Evolutionary conservation across 2,329 filamentous ascomycete genomes (phyloP).

Genomic region (Corinectria fuckeliana): DNA sequence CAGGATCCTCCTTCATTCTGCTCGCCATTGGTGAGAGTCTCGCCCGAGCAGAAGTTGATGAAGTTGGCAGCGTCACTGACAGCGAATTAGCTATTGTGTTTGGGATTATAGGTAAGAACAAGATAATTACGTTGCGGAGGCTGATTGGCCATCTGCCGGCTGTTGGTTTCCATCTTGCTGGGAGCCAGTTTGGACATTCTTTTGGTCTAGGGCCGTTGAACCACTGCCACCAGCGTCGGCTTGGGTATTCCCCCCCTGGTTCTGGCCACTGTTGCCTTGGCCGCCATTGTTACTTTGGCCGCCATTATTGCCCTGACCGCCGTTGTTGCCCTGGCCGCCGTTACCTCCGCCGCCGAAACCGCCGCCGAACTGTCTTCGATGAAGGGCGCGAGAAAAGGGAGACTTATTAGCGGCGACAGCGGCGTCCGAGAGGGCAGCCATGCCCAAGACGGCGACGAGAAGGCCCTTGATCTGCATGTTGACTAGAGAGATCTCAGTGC

Average conservation of each 20-base stretch:
- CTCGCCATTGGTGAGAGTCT: conserved; percentile 65
- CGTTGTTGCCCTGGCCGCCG: conserved; percentile 34
- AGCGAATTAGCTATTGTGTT: conserved; percentile 15
- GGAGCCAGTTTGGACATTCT: conserved; percentile 58
- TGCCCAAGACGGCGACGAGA: conserved; percentile 56
- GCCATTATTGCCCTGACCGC: conserved; percentile 2
- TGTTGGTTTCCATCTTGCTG: conserved; percentile 55
- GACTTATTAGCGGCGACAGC: conserved; percentile 47
- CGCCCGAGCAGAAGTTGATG: conserved; percentile 66
- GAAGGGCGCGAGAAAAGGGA: conserved; percentile 47
- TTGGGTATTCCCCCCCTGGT: conserved; percentile 34
- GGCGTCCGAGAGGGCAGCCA: conserved; percentile 54
- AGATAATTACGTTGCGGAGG: conserved; percentile 58
- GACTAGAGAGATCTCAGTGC: conserved; percentile 27
- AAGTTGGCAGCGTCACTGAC: conserved; percentile 65
- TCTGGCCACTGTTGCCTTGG: conserved; percentile 27
- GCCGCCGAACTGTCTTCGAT: conserved; percentile 49
- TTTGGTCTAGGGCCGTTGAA: conserved; percentile 47
- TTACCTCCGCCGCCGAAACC: conserved; percentile 32
- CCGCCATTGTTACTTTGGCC: conserved; percentile 36
- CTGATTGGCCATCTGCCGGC: conserved; percentile 54
- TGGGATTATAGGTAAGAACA: not conserved
- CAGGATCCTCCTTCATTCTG: conserved; percentile 66
- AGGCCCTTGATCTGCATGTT: conserved; percentile 61
- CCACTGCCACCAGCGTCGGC: conserved; percentile 38